Evolutionary conservation across 495 filamentous ascomycete genomes (phyloP), one percentile per base, ranked within the genome.

Genomic region (Saxophila tyrrhenica): DNA sequence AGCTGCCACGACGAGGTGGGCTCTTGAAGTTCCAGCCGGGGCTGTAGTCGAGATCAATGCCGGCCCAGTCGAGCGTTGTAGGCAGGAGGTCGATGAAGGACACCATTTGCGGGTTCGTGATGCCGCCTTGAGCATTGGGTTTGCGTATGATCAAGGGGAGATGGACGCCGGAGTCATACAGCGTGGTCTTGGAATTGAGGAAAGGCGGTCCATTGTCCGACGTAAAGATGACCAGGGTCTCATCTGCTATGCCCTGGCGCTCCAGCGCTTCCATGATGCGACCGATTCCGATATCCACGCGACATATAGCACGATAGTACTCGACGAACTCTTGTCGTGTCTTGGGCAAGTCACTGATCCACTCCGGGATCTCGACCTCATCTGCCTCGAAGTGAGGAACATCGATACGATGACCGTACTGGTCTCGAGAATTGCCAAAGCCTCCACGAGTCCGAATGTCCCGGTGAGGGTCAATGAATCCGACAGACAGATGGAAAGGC

Each of bases 181-280:
- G 61, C 0, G 71, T 73, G 7, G 72, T 74, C 47, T 75, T 75
- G 2, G 72, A 74, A 52, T 74, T 75, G 42, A 74, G 53, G 56
- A 75, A 75, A 1, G 73, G 72, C 0, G 72, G 67, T 0, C 73
- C 73, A 48, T 75, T 75, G 47, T 75, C 73, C 52, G 71, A 73
- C 9, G 69, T 51, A 55, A 75, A 72, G 9, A 75, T 57, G 23
- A 75, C 55, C 0, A 74, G 53, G 0, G 73, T 75, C 45, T 68
- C 64, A 19, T 73, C 58, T 2, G 54, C 48, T 1, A 72, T 42
- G 2, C 65, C 68, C 17, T 44, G 55, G 1, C 58, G 43, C 22
- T 68, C 55, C 24, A 75, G 56, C 25, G 54, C 67, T 0, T 70
- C 61, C 8, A 72, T 39, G 1, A 75, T 65, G 35, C 72, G 58